Evolutionary conservation across 2,329 filamentous ascomycete genomes (phyloP).

Genomic region (Colletotrichum sp.): DNA sequence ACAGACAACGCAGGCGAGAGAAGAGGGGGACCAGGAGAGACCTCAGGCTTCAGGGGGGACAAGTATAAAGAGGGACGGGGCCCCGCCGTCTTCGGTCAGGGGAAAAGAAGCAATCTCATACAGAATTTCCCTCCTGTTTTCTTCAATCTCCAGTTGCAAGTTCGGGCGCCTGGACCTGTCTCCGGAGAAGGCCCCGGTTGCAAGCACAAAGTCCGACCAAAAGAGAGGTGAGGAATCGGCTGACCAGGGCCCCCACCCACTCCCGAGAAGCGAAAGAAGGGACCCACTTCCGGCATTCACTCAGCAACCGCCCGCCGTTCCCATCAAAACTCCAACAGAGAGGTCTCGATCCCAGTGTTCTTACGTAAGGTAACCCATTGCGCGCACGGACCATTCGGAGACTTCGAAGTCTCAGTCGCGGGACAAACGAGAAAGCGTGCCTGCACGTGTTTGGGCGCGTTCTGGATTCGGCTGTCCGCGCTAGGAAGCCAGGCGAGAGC

Average conservation of each 20-base stretch:
- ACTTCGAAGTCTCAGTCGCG: background rate
- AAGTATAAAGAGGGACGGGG: conserved; percentile 19
- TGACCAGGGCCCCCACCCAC: conserved; percentile 11
- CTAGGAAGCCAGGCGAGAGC: background rate
- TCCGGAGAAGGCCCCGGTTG: conserved; percentile 15
- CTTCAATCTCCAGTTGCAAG: background rate
- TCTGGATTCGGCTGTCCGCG: conserved; percentile 9
- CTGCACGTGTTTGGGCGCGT: conserved; percentile 20
- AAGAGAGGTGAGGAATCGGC: conserved; percentile 1
- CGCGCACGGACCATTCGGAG: background rate
- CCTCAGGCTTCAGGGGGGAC: conserved; percentile 11
- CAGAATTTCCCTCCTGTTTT: conserved; percentile 5
- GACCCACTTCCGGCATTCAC: conserved; percentile 17
- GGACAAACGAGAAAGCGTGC: conserved; percentile 6
- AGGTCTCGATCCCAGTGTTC: background rate
- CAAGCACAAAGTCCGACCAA: conserved; percentile 11
- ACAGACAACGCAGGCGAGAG: conserved; percentile 19
- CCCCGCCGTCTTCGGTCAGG: conserved; percentile 19
- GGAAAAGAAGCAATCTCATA: background rate
- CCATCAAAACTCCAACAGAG: background rate
- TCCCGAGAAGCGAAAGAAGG: conserved; percentile 1
- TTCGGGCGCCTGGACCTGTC: conserved; percentile 11
- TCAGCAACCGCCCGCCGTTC: conserved; percentile 8
- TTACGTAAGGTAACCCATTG: background rate
- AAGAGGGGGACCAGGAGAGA: background rate